Base-by-base conservation (phyloP, 2,329 filamentous ascomycete genomes). In the Sporothrix dimorphospora region DNA sequence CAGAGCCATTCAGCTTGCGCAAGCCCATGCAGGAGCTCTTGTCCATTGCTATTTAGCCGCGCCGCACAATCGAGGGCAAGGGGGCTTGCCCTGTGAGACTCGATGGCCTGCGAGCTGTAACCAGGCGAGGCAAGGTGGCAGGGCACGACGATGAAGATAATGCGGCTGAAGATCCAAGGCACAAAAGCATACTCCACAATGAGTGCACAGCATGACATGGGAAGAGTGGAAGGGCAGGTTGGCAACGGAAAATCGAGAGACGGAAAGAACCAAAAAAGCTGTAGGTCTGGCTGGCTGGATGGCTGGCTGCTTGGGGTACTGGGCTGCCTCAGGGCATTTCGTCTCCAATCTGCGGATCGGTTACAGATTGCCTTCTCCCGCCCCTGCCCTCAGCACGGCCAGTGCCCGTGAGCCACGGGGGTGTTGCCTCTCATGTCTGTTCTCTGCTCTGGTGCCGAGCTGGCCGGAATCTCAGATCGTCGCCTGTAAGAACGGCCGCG, bases 261-360 rank as follows among this genome's bases (percentile, higher is more conserved):
- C 42, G 51, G 27, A 49, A 49, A 14, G 12, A 27, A 9, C n/a
- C 11, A 42, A 51, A 19, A 7, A 45, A 45, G 67, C 51, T 42
- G 42, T 63, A 9, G 16, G 19, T 14, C 12, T 42, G 57, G n/a
- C n/a, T n/a, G n/a, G n/a, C n/a, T n/a, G n/a, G n/a, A n/a, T n/a
- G n/a, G n/a, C 12, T 42, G 57, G n/a, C 57, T 63, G 34, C 38
- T n/a, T 21, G 6, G 30, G 30, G 30, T 34, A 30, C 24, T 21
- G 1, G 45, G 57, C 42, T 51, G 42, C 55, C 19, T 61, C 69
- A 51, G 59, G 49, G 71, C 72, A 70, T 69, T 73, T 74, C 74
- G 78, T 79, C 79, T 80, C 78, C 76, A 77, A 77, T 76, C 69
- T 77, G 79, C 76, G 77, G 79, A 80, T 79, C 75, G 75, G 79